Evolutionary conservation across 768 basidiomycete genomes (phyloP).

Genomic region (Russula vinacea): DNA sequence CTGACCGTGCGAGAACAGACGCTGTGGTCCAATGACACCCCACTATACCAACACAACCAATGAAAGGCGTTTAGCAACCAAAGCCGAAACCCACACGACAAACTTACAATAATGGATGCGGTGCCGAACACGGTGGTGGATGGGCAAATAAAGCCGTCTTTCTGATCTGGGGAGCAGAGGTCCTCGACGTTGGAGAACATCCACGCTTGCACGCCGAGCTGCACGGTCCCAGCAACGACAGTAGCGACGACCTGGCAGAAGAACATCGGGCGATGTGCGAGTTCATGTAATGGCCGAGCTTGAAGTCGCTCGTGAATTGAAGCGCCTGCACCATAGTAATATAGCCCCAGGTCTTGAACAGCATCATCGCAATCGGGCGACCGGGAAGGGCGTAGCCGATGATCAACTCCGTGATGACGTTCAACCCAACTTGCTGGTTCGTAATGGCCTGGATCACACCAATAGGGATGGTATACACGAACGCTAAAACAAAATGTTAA

Average conservation of each 20-base stretch:
- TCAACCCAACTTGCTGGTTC: constrained; percentile 73
- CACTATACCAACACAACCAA: constrained; percentile 21
- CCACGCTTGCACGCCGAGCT: constrained; percentile 75
- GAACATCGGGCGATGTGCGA: constrained; percentile 75
- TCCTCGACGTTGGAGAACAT: constrained; percentile 66
- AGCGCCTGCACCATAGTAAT: constrained; percentile 68
- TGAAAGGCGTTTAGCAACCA: not conserved
- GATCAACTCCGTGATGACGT: constrained; percentile 77
- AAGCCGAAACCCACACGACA: not conserved
- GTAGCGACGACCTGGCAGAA: constrained; percentile 64
- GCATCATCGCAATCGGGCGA: constrained; percentile 75
- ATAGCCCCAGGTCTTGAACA: constrained; percentile 84
- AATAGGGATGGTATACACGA: constrained; percentile 49
- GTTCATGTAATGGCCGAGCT: constrained; percentile 72
- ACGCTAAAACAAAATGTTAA: constrained; percentile 30
- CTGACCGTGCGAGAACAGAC: constrained; percentile 30
- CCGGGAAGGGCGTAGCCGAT: constrained; percentile 79
- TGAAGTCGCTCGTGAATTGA: constrained; percentile 70
- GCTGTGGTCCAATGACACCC: constrained; percentile 74
- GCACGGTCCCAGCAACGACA: constrained; percentile 64
- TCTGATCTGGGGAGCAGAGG: constrained; percentile 54
- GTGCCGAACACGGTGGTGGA: constrained; percentile 71
- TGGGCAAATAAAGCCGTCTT: constrained; percentile 69
- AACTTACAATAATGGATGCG: constrained; percentile 66
- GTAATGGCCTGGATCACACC: constrained; percentile 70